A percentile compares a stretch with the other conserved stretches of the same genome.
These are phyloP conservation scores for Ustilago hordei DNA, from an alignment of 1,284 basidiomycete species.

Conservation along the genomic window DNA sequence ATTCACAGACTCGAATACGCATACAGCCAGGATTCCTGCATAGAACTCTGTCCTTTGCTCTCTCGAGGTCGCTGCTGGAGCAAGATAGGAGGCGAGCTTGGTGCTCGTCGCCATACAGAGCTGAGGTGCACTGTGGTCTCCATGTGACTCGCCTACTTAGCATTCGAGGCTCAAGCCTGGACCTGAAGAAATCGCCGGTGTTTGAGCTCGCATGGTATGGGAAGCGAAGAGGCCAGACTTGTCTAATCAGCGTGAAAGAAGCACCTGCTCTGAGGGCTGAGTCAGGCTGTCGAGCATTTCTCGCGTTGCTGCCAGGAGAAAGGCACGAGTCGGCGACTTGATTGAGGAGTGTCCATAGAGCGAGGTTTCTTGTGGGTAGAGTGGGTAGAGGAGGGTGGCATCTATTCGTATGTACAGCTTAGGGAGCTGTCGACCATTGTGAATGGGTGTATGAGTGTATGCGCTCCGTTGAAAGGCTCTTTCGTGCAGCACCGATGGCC, in stretches of 20 bases:
- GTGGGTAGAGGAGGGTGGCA: background rate
- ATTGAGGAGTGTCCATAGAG: background rate
- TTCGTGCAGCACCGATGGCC: background rate
- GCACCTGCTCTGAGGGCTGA: background rate
- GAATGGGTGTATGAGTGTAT: background rate
- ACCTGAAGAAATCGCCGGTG: background rate
- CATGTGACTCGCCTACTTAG: background rate
- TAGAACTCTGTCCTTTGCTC: background rate
- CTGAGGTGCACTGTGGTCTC: background rate
- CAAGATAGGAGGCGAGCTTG: background rate
- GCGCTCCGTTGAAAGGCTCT: background rate
- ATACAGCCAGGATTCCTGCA: background rate
- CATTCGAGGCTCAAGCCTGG: background rate
- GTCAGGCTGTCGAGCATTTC: background rate
- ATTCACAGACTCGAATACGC: background rate
- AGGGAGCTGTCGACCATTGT: background rate
- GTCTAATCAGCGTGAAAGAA: background rate
- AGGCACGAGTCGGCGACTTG: background rate
- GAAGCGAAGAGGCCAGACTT: background rate
- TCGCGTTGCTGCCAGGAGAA: background rate
- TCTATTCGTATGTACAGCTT: background rate
- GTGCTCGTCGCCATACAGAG: background rate
- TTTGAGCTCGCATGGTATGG: background rate
- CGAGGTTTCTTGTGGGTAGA: background rate
- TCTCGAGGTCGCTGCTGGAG: background rate